Evolutionary conservation across 1,284 basidiomycete genomes (phyloP), one percentile per base, ranked within the genome.

Genomic region (Marasmius fiardii): DNA sequence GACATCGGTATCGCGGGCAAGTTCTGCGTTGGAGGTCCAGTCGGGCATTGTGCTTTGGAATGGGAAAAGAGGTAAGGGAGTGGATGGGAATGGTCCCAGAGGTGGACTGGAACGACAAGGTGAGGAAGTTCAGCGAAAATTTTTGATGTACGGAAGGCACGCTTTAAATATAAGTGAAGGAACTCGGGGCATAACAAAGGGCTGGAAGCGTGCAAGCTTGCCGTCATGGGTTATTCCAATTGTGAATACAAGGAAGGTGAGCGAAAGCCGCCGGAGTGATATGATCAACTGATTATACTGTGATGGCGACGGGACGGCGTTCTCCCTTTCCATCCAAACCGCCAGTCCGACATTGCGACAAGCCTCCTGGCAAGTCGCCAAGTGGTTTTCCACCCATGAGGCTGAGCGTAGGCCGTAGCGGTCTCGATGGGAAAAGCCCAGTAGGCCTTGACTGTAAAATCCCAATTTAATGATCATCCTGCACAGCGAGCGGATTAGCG

Each of bases 1-100:
- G 53, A 79, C 76, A 35, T 55, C 78, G 21, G 26, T 21, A 51
- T 61, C 57, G 26, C 50, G 37, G 16, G 12, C 18, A 24, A 54
- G 20, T 41, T 61, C 57, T 45, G 3, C 50, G 10, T 20, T 23
- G 28, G 59, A 61, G 12, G 11, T 28, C 59, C 59, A 61, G 33
- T 60, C 52, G 14, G 54, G 54, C 59, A 60, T 60, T 8, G n/a
- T 51, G 51, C 10, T 31, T 31, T n/a, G 23, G 34, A 45, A n/a
- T 20, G 20, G 50, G 44, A 20, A 20, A 8, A 14, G 26, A 50
- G 45, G 20, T 41, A 31, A 53, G 31, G 52, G 52, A 44, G 26
- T 16, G 52, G n/a, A 45, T 23, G 28, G 33, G n/a, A 14, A 20
- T 44, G 23, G 14, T 28, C 39, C 51, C 34, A 43, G 24, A 14